Percentiles rank a stretch among this genome's conserved stretches.
These are phyloP conservation scores for Epichloe bromicola DNA, from an alignment of 2,329 filamentous ascomycete species.

Conservation along the genomic window DNA sequence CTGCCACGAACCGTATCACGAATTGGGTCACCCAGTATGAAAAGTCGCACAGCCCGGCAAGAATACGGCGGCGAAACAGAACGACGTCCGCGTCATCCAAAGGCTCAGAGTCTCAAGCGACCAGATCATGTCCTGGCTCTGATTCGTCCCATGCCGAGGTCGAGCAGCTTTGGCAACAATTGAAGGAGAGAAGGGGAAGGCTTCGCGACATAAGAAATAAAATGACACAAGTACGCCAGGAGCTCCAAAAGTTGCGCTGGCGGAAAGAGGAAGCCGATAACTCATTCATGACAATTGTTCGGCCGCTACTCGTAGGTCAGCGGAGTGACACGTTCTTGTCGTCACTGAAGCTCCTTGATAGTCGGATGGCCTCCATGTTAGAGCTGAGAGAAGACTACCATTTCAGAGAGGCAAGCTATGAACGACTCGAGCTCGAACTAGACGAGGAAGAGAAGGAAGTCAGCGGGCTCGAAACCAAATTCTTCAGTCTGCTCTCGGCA, in stretches of 20 bases:
- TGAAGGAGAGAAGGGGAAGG: slow-evolving; percentile 21
- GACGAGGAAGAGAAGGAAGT: slow-evolving; percentile 25
- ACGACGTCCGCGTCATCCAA: slow-evolving; percentile 4
- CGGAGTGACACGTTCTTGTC: slow-evolving; percentile 8
- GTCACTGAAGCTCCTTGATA: slow-evolving; percentile 14
- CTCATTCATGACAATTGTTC: slow-evolving; percentile 25
- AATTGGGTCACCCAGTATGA: slow-evolving; percentile 21
- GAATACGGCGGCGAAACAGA: slow-evolving; percentile 5
- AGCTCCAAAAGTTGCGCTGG: slow-evolving; percentile 19
- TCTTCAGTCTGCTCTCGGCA: slow-evolving; percentile 25
- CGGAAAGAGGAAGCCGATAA: slow-evolving; percentile 25
- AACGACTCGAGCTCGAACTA: slow-evolving; percentile 20
- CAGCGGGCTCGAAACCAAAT: slow-evolving; percentile 22
- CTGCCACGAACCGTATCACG: slow-evolving; percentile 21
- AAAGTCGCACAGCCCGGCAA: slow-evolving; percentile 13
- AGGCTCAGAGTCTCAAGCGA: slow-evolving; percentile 3
- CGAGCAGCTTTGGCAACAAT: slow-evolving; percentile 21
- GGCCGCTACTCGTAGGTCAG: slow-evolving; percentile 22
- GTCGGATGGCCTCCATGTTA: slow-evolving; percentile 23
- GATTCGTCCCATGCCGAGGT: slow-evolving; percentile 17
- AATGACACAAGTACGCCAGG: slow-evolving; percentile 21
- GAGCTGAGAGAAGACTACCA: slow-evolving; percentile 25
- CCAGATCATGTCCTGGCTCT: neutral
- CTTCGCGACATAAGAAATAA: slow-evolving; percentile 16
- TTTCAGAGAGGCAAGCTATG: slow-evolving; percentile 22